These are phyloP conservation scores for Phylloporus rhodoxanthus DNA, from an alignment of 768 basidiomycete genomes.

Conservation along the genomic window DNA sequence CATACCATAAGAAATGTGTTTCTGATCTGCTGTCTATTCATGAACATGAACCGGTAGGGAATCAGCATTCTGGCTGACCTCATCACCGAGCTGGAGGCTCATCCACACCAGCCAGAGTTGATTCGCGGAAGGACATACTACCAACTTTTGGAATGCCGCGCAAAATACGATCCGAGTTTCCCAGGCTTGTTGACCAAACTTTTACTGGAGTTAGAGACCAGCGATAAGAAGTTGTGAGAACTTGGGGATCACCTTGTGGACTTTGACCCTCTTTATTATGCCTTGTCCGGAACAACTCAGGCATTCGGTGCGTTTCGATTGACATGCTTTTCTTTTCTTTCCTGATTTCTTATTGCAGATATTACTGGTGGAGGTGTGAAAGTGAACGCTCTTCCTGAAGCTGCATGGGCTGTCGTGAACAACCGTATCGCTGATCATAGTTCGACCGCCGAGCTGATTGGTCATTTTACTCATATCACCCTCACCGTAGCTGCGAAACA, in stretches of 20 bases:
- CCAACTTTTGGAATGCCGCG: conserved; percentile 35
- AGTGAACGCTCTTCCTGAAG: conserved; percentile 44
- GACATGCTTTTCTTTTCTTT: conserved; percentile 4
- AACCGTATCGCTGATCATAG: conserved; percentile 33
- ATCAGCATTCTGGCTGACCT: conserved; percentile 48
- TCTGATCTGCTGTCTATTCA: neutral
- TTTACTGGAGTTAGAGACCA: conserved; percentile 18
- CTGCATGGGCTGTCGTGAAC: conserved; percentile 32
- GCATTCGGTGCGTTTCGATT: conserved; percentile 18
- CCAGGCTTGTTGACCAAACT: conserved; percentile 19
- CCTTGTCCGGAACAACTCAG: conserved; percentile 24
- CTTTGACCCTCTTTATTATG: conserved; percentile 20
- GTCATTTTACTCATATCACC: conserved; percentile 8
- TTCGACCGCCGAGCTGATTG: conserved; percentile 11
- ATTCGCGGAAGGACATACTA: conserved; percentile 23
- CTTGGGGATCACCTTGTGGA: conserved; percentile 16
- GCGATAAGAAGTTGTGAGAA: conserved; percentile 15
- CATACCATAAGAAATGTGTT: conserved; percentile 39
- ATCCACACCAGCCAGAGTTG: conserved; percentile 36
- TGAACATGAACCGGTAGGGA: conserved; percentile 11
- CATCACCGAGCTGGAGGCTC: conserved; percentile 41
- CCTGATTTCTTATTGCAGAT: conserved; percentile 32
- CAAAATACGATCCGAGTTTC: conserved; percentile 36
- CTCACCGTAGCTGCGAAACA: conserved; percentile 25
- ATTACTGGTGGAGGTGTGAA: conserved; percentile 40